A percentile compares a stretch with the other conserved stretches of the same genome.
phyloP scores from a whole-genome alignment of 129 eudicot genomes.

The Smallanthus sonchifolius region DNA sequence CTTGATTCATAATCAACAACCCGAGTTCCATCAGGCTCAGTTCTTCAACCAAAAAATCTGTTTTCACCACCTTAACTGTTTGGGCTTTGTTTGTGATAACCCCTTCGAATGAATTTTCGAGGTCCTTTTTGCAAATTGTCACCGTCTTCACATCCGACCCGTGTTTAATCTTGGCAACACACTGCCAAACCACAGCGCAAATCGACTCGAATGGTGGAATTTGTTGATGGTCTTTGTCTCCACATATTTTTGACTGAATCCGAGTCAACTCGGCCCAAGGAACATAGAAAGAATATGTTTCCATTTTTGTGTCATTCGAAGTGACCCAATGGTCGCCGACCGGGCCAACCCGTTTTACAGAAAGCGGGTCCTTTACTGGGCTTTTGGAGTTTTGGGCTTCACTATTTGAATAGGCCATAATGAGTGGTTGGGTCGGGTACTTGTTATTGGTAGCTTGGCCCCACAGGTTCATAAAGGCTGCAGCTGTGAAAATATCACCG shows the following conservation, averaged over 20 bases:
- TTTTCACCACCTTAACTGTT: constrained; percentile 47
- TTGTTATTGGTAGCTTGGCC: constrained; percentile 32
- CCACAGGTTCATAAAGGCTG: constrained; percentile 46
- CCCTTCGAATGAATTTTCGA: constrained; percentile 7
- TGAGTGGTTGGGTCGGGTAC: constrained; percentile 25
- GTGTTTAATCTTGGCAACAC: constrained; percentile 40
- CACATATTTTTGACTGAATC: constrained; percentile 40
- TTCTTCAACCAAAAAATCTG: constrained; percentile 31
- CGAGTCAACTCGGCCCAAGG: constrained; percentile 33
- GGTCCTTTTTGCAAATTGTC: constrained; percentile 45
- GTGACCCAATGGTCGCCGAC: constrained; percentile 63
- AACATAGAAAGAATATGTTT: constrained; percentile 33
- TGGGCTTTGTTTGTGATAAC: constrained; percentile 37
- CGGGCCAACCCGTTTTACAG: constrained; percentile 59
- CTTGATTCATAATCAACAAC: constrained; percentile 30
- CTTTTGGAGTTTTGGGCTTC: not conserved
- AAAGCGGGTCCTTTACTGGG: constrained; percentile 29
- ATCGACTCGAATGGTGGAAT: constrained; percentile 56
- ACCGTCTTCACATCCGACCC: constrained; percentile 35
- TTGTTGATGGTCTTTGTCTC: constrained; percentile 6
- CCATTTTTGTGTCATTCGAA: constrained; percentile 23
- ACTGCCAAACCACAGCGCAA: constrained; percentile 59
- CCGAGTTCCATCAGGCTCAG: constrained; percentile 42
- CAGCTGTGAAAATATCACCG: constrained; percentile 64
- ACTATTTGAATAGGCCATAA: constrained; percentile 18